Conservation (phyloP, 2,329 filamentous ascomycete genomes). For the Xylaria sp. region DNA sequence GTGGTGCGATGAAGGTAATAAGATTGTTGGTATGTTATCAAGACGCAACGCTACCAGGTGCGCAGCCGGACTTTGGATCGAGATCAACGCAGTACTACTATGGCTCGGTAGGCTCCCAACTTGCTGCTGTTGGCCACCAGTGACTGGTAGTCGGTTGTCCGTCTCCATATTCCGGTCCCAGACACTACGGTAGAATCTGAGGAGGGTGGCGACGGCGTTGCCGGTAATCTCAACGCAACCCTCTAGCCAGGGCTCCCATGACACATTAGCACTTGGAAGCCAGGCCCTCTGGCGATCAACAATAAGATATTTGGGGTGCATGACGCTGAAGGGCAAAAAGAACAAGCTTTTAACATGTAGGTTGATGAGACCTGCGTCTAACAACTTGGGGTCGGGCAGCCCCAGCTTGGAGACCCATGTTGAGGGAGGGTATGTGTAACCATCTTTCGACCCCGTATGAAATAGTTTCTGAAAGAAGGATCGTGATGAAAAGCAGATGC, state of each 20-base stretch:
- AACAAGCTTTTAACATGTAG: conserved; percentile 81
- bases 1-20: conserved; percentile 80
- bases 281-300: conserved; percentile 75
- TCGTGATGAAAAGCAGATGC: conserved; percentile 80
- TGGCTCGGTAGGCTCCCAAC: conserved; percentile 12
- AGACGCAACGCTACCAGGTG: conserved; percentile 34
- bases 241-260: conserved; percentile 90
- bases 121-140: conserved; percentile 9
- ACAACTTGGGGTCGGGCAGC: conserved; percentile 64
- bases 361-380: conserved; percentile 70
- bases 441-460: conserved; percentile 72
- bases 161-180: conserved; percentile 64
- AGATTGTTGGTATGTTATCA: conserved; percentile 62
- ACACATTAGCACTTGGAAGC: conserved; percentile 84
- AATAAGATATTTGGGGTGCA: conserved; percentile 87
- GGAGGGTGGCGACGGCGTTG: conserved; percentile 68
- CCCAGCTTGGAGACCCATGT: conserved; percentile 72
- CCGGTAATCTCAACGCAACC: conserved; percentile 76
- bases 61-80: conserved; percentile 43
- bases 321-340: conserved; percentile 82
- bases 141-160: conserved; percentile 3
- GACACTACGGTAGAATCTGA: conserved; percentile 74
- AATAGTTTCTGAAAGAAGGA: conserved; percentile 79
- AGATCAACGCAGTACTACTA: conserved; percentile 33
- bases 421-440: conserved; percentile 69